Conservation (phyloP, 2,329 filamentous ascomycete species). For the Ophiostoma ulmi region DNA sequence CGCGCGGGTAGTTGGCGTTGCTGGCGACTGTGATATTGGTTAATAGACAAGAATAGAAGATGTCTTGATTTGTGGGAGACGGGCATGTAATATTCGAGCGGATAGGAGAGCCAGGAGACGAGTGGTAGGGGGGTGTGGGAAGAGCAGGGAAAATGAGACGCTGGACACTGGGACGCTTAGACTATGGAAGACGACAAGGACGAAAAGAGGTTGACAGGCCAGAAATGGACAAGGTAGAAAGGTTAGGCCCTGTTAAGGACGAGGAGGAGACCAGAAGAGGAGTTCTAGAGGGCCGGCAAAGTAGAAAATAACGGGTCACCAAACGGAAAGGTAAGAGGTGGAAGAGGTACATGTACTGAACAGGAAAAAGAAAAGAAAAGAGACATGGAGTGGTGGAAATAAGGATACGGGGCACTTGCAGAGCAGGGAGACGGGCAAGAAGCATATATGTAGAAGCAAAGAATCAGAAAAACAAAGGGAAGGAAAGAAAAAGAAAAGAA, state of each 20-base stretch:
- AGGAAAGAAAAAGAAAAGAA: background rate
- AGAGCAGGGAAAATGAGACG: slow-evolving; percentile 12
- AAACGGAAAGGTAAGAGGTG: background rate
- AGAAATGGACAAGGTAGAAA: slow-evolving; percentile 12
- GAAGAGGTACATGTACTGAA: background rate
- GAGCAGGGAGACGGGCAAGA: background rate
- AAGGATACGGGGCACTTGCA: background rate
- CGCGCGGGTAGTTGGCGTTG: slow-evolving; percentile 19
- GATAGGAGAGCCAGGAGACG: slow-evolving; percentile 1
- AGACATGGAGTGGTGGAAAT: background rate
- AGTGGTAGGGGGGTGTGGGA: slow-evolving; percentile 5
- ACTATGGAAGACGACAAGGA: slow-evolving; percentile 1
- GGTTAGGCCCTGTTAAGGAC: background rate
- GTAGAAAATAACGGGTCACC: background rate
- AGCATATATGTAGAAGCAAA: background rate
- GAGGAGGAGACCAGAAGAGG: slow-evolving; percentile 14
- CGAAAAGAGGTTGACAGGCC: slow-evolving; percentile 14
- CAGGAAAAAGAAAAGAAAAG: background rate
- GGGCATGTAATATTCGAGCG: slow-evolving; percentile 14
- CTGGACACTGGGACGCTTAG: background rate
- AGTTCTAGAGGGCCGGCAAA: background rate
- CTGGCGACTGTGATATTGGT: slow-evolving; percentile 19
- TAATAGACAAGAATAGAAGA: slow-evolving; percentile 5
- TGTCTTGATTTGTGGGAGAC: slow-evolving; percentile 14
- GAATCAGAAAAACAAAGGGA: background rate